A percentile compares a stretch with the other conserved stretches of the same genome.
These are phyloP conservation scores for Aspergillus viridinutans DNA, from an alignment of 2,329 filamentous ascomycete species.

Conservation along the genomic window DNA sequence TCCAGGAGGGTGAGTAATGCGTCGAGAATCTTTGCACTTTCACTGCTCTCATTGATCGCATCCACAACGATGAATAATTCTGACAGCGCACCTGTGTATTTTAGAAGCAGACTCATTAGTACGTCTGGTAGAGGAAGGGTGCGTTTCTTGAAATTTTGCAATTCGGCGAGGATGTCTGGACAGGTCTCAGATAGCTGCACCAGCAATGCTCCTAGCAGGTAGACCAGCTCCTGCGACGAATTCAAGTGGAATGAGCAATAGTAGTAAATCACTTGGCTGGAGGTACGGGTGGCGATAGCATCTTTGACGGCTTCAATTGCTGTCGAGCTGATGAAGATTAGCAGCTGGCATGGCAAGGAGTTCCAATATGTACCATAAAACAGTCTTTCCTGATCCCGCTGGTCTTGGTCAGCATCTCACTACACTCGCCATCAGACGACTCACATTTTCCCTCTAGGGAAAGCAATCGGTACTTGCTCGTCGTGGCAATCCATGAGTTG, in stretches of 20 bases:
- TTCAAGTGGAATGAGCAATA: neutral
- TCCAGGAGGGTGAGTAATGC: neutral
- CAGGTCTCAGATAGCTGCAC: neutral
- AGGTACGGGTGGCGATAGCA: neutral
- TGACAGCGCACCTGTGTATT: neutral
- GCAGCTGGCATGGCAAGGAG: neutral
- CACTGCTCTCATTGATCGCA: neutral
- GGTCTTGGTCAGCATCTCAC: neutral
- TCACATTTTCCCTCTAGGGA: neutral
- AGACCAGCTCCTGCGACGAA: neutral
- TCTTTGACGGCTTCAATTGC: neutral
- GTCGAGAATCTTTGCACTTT: neutral
- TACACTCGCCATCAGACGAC: neutral
- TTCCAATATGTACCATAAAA: neutral
- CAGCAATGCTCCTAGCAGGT: neutral
- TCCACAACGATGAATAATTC: neutral
- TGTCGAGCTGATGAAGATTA: neutral
- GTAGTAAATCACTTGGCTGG: neutral
- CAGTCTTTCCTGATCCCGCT: neutral
- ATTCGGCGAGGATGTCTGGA: neutral
- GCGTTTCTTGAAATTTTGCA: neutral
- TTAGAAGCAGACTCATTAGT: neutral
- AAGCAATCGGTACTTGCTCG: neutral
- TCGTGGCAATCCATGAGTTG: neutral
- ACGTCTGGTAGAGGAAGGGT: neutral